phyloP scores from a whole-genome alignment of 1,284 basidiomycete genomes.

The Fomes fomentarius region DNA sequence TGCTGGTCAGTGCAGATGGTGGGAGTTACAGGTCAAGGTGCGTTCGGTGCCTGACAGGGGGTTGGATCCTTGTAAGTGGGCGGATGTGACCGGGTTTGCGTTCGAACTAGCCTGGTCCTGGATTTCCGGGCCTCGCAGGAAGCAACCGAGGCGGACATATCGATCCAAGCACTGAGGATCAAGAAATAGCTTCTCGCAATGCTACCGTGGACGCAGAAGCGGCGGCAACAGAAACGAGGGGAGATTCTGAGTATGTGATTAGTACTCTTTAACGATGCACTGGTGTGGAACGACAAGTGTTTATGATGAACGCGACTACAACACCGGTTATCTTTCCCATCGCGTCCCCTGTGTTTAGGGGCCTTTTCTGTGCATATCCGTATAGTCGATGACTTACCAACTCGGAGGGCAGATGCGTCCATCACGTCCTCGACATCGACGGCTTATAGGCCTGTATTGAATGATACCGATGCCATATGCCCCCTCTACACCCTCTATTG shows the following conservation, averaged over 20 bases:
- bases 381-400: slow-evolving; percentile 34
- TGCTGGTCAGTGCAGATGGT: background rate
- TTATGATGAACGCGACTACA: background rate
- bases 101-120: too few relatives aligned
- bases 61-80: background rate
- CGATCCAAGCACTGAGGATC: too few relatives aligned
- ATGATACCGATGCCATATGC: slow-evolving; percentile 77
- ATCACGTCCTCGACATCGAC: slow-evolving; percentile 58
- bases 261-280: background rate
- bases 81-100: background rate
- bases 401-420: slow-evolving; percentile 32
- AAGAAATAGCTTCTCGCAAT: background rate
- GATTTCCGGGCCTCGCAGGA: too few relatives aligned
- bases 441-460: slow-evolving; percentile 67
- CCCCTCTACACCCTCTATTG: slow-evolving; percentile 69
- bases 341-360: slow-evolving; percentile 34
- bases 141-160: too few relatives aligned
- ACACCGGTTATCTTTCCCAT: slow-evolving; percentile 28
- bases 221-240: background rate
- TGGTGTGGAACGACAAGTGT: background rate
- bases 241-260: background rate
- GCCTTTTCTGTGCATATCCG: too few relatives aligned
- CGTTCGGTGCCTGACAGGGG: too few relatives aligned
- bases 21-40: background rate
- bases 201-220: background rate